Evolutionary conservation across 495 filamentous ascomycete genomes (phyloP).

Genomic region (Trichoderma asperelloides): DNA sequence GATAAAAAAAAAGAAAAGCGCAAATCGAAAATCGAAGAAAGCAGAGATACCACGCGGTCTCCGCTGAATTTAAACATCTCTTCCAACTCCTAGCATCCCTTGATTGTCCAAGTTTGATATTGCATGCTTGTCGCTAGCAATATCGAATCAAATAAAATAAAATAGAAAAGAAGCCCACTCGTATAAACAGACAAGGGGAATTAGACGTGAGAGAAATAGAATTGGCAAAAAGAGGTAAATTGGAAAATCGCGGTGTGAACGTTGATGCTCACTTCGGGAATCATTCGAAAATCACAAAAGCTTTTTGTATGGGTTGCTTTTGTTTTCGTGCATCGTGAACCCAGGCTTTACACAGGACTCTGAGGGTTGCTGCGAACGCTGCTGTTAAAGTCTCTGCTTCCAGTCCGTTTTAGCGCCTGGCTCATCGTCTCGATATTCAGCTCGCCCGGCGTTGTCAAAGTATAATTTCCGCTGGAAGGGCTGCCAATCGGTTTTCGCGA

Average conservation of each 20-base stretch:
- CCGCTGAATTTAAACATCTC: not conserved
- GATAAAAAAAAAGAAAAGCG: not conserved
- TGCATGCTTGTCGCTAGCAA: not conserved
- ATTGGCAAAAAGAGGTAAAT: not conserved
- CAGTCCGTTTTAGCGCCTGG: constrained; percentile 73
- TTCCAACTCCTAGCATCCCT: constrained; percentile 2
- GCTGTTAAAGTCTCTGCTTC: constrained; percentile 63
- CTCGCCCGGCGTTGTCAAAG: constrained; percentile 45
- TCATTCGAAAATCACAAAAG: not conserved
- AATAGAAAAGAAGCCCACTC: not conserved
- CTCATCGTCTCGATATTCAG: constrained; percentile 84
- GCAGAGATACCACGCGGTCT: not conserved
- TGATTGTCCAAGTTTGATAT: not conserved
- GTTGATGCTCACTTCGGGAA: not conserved
- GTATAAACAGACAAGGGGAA: not conserved
- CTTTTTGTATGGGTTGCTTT: not conserved
- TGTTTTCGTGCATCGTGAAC: constrained; percentile 15
- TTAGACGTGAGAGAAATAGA: not conserved
- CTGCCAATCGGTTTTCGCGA: constrained; percentile 41
- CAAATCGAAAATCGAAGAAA: not conserved
- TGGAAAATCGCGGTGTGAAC: not conserved
- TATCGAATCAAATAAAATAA: not conserved
- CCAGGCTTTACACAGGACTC: constrained; percentile 43
- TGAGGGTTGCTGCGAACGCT: constrained; percentile 50
- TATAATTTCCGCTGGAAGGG: constrained; percentile 26